phyloP scores from a whole-genome alignment of 176 grass and related monocot species.

The Raddia guianensis region DNA sequence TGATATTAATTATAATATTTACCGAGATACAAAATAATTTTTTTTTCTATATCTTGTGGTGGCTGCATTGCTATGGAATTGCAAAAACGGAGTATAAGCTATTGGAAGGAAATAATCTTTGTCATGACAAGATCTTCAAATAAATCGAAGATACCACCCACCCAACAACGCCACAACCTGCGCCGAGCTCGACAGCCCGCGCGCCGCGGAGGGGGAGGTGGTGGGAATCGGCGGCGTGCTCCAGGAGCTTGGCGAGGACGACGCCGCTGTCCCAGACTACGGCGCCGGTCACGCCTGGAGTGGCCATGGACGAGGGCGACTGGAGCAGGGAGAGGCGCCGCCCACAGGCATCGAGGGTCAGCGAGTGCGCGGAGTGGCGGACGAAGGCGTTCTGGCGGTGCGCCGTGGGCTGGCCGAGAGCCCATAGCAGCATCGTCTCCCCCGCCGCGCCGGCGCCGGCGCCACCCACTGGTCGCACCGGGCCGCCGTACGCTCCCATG shows the following conservation, averaged over 20 bases:
- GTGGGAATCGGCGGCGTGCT: conserved; percentile 65
- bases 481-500: conserved; percentile 52
- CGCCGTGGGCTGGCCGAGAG: conserved; percentile 51
- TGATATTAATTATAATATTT: neutral
- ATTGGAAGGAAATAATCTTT: neutral
- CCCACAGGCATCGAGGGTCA: conserved; percentile 74
- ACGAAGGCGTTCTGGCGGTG: conserved; percentile 78
- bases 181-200: conserved; percentile 69
- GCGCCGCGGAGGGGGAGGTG: conserved; percentile 45
- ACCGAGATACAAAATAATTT: neutral
- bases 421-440: conserved; percentile 85
- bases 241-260: conserved; percentile 88
- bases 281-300: conserved; percentile 73
- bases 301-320: conserved; percentile 61
- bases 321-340: conserved; percentile 65
- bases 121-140: neutral
- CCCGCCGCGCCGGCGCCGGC: conserved; percentile 33
- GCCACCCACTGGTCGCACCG: conserved; percentile 40
- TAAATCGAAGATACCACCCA: conserved; percentile 13
- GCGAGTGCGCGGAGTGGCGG: conserved; percentile 50
- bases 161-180: conserved; percentile 76
- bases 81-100: neutral
- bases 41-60: neutral
- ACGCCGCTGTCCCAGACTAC: conserved; percentile 95
- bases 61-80: neutral